These are phyloP conservation scores for Verticillium nubilum DNA, from an alignment of 2,329 filamentous ascomycete species.

Conservation along the genomic window DNA sequence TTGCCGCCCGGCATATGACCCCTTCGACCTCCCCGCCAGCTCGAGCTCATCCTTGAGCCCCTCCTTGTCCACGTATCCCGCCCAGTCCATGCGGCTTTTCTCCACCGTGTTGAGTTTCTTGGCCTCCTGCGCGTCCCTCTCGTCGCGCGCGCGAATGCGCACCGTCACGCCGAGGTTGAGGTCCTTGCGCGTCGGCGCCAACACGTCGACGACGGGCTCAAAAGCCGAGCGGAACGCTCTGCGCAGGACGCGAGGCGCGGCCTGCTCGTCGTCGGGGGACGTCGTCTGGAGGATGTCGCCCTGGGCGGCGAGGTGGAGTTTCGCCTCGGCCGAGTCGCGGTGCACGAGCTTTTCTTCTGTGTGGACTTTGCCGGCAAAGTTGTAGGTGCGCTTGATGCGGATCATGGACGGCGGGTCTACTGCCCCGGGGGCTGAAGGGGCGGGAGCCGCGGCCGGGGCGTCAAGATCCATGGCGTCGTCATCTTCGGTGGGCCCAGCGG, in stretches of 20 bases:
- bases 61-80: conserved; percentile 65
- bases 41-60: conserved; percentile 65
- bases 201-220: conserved; percentile 46
- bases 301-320: conserved; percentile 52
- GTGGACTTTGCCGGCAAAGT: conserved; percentile 68
- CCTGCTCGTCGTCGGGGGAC: conserved; percentile 12
- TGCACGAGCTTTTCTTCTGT: conserved; percentile 67
- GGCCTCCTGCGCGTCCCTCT: conserved; percentile 36
- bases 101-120: conserved; percentile 67
- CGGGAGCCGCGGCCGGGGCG: background rate
- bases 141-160: conserved; percentile 40
- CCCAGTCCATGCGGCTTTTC: conserved; percentile 70
- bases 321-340: conserved; percentile 60
- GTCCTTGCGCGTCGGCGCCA: conserved; percentile 40
- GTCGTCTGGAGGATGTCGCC: conserved; percentile 16
- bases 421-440: conserved; percentile 11
- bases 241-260: conserved; percentile 33
- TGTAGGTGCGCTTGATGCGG: conserved; percentile 66
- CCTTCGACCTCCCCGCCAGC: conserved; percentile 59
- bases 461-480: conserved; percentile 10
- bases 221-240: conserved; percentile 58
- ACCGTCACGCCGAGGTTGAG: conserved; percentile 51
- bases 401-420: conserved; percentile 37
- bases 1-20: conserved; percentile 55
- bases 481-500: conserved; percentile 3